Base-by-base conservation (phyloP, 768 basidiomycete genomes). In the Boletus patriciae region DNA sequence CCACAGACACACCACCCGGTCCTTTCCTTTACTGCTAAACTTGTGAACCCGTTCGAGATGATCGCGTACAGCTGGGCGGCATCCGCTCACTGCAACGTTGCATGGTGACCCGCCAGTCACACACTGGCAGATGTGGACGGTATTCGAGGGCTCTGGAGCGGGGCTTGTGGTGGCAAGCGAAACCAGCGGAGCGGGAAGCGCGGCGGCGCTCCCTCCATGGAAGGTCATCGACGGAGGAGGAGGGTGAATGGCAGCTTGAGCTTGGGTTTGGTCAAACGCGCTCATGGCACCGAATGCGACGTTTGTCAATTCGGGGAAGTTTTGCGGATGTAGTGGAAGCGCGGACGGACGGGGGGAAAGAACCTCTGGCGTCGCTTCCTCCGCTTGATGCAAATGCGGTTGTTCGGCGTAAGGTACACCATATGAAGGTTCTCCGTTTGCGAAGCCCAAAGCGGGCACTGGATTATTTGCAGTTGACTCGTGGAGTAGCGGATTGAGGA, bases 11-110 rank as follows among this genome's bases (percentile, higher is more conserved):
- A 0, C 6, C 0, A 48, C 34, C 2, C 0, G 0, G 11, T 56
- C 50, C 55, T 59, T 66, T 6, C 57, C 59, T 3, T 34, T 25
- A 2, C 43, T n/a, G 6, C 27, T 19, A 40, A 68, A 58, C 0
- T 2, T 15, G n/a, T 68, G 67, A 13, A 0, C 54, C 5, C 0
- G 10, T 6, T 53, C 60, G 31, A 68, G 57, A 36, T 68, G 67
- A 6, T 48, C 12, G 16, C 67, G 67, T 19, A 68, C 13, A 1
- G 48, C 50, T 36, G 7, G 51, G 1, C 11, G 7, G 44, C 7
- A 50, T 11, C 64, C 64, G 0, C 10, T 10, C 25, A 68, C 16
- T 8, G 31, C 5, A 2, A 44, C 31, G 6, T 51, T 12, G 46
- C 67, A 68, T 6, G 38, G 45, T 0, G 29, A 47, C 11, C 51